Evolutionary conservation across 2,329 filamentous ascomycete species (phyloP), one percentile per base, ranked within the genome.

Genomic region (Phaeosphaeria sp.): DNA sequence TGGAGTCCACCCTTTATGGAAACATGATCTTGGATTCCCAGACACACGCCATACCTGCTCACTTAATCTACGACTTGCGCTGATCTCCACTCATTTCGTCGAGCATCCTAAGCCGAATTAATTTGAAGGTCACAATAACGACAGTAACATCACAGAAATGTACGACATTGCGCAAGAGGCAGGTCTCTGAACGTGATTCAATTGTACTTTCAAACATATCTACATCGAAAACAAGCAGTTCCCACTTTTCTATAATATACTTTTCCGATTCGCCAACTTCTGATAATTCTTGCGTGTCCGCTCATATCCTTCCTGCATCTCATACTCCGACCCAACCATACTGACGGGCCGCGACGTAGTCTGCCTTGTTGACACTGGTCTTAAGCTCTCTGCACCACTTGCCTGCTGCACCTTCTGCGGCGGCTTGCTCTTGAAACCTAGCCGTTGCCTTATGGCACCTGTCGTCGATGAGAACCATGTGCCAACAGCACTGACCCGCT

Each of bases 201-300:
- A 13, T 36, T 7, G 9, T 36, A 7, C 13, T 36, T 11, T 15
- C 9, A 36, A 17, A 54, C 7, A 41, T 47, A 27, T 23, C 23
- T n/a, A 36, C 36, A 51, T 39, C 11, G 30, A 36, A 51, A 42
- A 11, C 6, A 6, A 18, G n/a, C n/a, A 20, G 22, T 20, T n/a
- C 17, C 18, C 17, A 43, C 71, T 20, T 11, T 20, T 20, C 41
- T 52, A 78, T 20, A 79, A 55, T 58, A 74, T 63, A 61, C 76
- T 78, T 62, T 62, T 73, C 65, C 77, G 64, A 59, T 77, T 77
- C 36, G 72, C 67, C 53, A 78, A 57, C 62, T 70, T 77, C 4
- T 59, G 64, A 60, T 76, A 78, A 54, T 74, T 63, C 47, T 65
- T 65, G 58, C 68, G 66, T 49, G 70, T 71, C 57, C 75, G 68